Conservation (phyloP, 805 yeast genomes). For the Ogataea haglerorum region DNA sequence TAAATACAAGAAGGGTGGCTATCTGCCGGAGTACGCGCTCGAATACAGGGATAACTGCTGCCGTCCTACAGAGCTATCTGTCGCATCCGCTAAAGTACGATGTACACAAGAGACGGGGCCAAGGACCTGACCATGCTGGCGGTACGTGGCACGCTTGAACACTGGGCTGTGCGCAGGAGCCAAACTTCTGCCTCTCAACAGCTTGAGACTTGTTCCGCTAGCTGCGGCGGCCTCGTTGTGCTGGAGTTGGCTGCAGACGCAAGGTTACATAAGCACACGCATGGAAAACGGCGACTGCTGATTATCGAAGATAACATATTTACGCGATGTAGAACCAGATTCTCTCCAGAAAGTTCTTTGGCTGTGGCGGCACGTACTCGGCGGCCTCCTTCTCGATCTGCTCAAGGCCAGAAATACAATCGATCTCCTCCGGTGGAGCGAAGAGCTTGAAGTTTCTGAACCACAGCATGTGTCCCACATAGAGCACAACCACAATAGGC, state of each 20-base stretch:
- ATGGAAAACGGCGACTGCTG: too few relatives aligned
- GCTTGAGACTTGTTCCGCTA: not conserved
- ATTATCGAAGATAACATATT: not conserved
- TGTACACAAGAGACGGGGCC: constrained; percentile 7
- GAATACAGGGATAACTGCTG: not conserved
- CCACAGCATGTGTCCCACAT: constrained; percentile 54
- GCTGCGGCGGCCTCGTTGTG: not conserved
- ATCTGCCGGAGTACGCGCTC: constrained; percentile 3
- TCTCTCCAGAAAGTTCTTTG: constrained; percentile 41
- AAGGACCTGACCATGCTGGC: constrained; percentile 2
- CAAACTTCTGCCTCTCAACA: not conserved
- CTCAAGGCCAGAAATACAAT: constrained; percentile 58
- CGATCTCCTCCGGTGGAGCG: constrained; percentile 55
- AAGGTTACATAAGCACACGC: too few relatives aligned
- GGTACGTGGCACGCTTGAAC: constrained; percentile 4
- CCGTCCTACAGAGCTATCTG: not conserved
- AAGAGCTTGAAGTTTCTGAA: constrained; percentile 43
- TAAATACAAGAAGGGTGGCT: constrained; percentile 1
- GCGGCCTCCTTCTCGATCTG: constrained; percentile 54
- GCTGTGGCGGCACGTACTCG: constrained; percentile 26
- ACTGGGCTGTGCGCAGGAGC: not conserved
- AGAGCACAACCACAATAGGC: constrained; percentile 51
- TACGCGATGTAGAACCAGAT: constrained; percentile 48
- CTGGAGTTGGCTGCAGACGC: not conserved
- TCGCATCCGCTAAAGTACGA: constrained; percentile 2